These are phyloP conservation scores for Cercospora beticola DNA, from an alignment of 2,329 filamentous ascomycete species.

Conservation along the genomic window DNA sequence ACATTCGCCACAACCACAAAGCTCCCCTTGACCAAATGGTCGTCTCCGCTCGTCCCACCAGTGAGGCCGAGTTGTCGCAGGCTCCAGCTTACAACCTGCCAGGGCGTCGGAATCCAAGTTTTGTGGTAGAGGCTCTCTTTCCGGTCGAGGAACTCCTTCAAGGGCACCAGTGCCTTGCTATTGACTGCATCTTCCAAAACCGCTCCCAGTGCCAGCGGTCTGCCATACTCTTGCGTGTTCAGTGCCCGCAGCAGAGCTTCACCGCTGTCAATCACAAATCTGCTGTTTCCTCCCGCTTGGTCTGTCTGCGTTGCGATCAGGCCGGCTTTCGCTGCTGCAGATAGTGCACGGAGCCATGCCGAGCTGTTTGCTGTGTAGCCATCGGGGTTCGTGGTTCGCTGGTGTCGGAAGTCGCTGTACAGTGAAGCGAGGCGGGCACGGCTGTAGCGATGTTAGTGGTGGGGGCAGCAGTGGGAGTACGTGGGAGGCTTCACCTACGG, in stretches of 20 bases:
- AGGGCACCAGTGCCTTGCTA: slow-evolving; percentile 66
- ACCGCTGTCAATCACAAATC: slow-evolving; percentile 54
- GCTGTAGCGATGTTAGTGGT: slow-evolving; percentile 26
- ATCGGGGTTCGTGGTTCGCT: slow-evolving; percentile 76
- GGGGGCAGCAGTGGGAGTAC: slow-evolving; percentile 3
- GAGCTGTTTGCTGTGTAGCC: slow-evolving; percentile 77
- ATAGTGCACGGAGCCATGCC: slow-evolving; percentile 75
- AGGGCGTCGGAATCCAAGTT: slow-evolving; percentile 68
- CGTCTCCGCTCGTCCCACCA: slow-evolving; percentile 39
- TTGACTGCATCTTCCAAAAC: slow-evolving; percentile 75
- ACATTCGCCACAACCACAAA: slow-evolving; percentile 67
- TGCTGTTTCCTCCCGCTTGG: slow-evolving; percentile 42
- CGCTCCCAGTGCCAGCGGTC: slow-evolving; percentile 74
- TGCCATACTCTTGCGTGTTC: slow-evolving; percentile 74
- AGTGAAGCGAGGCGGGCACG: slow-evolving; percentile 79
- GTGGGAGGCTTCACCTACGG: slow-evolving; percentile 42
- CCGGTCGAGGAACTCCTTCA: slow-evolving; percentile 65
- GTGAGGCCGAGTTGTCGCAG: slow-evolving; percentile 57
- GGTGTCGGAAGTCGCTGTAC: slow-evolving; percentile 80
- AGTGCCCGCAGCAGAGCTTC: slow-evolving; percentile 69
- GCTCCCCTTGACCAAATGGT: slow-evolving; percentile 59
- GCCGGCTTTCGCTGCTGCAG: slow-evolving; percentile 66
- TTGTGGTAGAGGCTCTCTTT: slow-evolving; percentile 70
- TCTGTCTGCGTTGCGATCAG: slow-evolving; percentile 48
- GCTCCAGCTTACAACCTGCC: slow-evolving; percentile 72